A percentile compares a stretch with the other conserved stretches of the same genome.
Conservation (phyloP, 345 rosid genomes). For the Viola odorata region DNA sequence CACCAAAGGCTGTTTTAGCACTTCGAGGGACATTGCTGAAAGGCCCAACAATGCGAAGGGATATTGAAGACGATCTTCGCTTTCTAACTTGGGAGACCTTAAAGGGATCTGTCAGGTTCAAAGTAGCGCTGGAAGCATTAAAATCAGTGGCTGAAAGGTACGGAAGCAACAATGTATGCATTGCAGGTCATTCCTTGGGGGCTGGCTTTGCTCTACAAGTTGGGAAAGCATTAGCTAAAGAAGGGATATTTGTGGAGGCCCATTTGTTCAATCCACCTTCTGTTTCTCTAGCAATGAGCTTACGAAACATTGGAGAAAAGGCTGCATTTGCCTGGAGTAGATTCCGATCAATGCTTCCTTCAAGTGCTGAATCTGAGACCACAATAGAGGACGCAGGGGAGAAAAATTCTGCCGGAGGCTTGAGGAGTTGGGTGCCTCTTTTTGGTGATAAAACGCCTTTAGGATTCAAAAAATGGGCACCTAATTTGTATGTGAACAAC, state of each 20-base stretch:
- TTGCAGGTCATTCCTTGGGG: constrained; percentile 92
- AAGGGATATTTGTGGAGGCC: constrained; percentile 70
- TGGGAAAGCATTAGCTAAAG: constrained; percentile 87
- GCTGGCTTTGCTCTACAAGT: constrained; percentile 96
- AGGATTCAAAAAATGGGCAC: constrained; percentile 76
- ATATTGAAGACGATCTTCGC: constrained; percentile 88
- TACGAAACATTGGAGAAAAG: constrained; percentile 78
- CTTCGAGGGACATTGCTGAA: constrained; percentile 84
- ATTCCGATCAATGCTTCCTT: constrained; percentile 74
- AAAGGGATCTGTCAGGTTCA: constrained; percentile 85
- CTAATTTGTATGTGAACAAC: constrained; percentile 81
- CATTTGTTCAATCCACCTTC: constrained; percentile 97
- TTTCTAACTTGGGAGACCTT: constrained; percentile 94
- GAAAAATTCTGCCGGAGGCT: constrained; percentile 4
- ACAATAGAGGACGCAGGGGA: not conserved
- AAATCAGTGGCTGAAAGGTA: constrained; percentile 57
- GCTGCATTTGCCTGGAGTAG: constrained; percentile 75
- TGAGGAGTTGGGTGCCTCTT: constrained; percentile 19
- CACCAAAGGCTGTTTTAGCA: constrained; percentile 77
- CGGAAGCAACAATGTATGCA: constrained; percentile 73
- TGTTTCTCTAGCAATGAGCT: constrained; percentile 80
- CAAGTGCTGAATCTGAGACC: constrained; percentile 13
- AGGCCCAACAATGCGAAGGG: constrained; percentile 72
- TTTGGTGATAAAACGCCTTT: constrained; percentile 20
- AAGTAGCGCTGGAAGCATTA: constrained; percentile 56